These are phyloP conservation scores for Trypanosoma avium DNA, from an alignment of 208 protist genomes.

Conservation along the genomic window DNA sequence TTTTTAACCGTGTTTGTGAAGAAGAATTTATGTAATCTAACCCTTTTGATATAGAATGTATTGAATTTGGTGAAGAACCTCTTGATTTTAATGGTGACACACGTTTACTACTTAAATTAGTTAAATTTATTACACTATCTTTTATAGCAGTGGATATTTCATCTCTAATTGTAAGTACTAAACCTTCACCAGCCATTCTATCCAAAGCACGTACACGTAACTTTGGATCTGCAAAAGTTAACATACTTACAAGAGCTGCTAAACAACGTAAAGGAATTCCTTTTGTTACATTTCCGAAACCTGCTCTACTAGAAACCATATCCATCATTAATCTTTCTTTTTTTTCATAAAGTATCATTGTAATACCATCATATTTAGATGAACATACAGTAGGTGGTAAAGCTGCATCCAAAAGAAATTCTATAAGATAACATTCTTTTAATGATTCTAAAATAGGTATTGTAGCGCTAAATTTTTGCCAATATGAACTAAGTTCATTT, in stretches of 20 bases:
- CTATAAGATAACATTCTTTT: slow-evolving; percentile 71
- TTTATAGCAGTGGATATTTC: slow-evolving; percentile 28
- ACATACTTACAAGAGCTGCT: slow-evolving; percentile 63
- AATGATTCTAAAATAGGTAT: slow-evolving; percentile 22
- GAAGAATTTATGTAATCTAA: background rate
- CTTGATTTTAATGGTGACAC: background rate
- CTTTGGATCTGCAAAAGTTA: slow-evolving; percentile 57
- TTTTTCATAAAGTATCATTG: slow-evolving; percentile 47
- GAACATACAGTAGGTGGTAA: slow-evolving; percentile 89
- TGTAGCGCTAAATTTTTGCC: slow-evolving; percentile 10
- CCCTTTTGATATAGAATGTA: background rate
- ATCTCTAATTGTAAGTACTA: slow-evolving; percentile 53
- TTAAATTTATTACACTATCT: background rate
- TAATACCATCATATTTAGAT: slow-evolving; percentile 76
- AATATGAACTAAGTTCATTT: slow-evolving; percentile 33
- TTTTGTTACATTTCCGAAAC: slow-evolving; percentile 50
- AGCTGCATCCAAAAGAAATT: slow-evolving; percentile 87
- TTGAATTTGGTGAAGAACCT: background rate
- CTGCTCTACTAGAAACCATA: slow-evolving; percentile 50
- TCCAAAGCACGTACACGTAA: slow-evolving; percentile 67
- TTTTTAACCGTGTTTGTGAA: background rate
- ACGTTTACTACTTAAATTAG: background rate
- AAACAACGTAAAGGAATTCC: slow-evolving; percentile 56
- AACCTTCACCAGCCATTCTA: slow-evolving; percentile 65
- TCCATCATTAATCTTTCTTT: slow-evolving; percentile 71